These are phyloP conservation scores for Vitis cinerea DNA, from an alignment of 164 flowering plant genomes.

Conservation along the genomic window DNA sequence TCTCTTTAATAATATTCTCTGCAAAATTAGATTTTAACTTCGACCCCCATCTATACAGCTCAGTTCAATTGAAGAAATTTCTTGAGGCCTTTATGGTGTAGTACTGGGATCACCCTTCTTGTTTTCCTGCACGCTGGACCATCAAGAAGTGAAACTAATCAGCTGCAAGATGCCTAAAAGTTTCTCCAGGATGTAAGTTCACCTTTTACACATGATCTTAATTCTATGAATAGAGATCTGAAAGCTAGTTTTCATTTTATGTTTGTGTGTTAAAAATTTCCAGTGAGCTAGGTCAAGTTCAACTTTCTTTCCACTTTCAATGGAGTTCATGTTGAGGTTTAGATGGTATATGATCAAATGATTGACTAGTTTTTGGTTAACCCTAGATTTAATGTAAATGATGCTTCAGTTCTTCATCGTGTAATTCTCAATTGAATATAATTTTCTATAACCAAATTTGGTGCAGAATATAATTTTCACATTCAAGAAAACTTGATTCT, in stretches of 20 bases:
- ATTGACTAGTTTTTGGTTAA: background rate
- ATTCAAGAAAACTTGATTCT: background rate
- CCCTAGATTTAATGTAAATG: background rate
- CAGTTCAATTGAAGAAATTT: background rate
- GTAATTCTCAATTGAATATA: background rate
- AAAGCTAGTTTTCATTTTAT: background rate
- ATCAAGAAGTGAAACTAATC: background rate
- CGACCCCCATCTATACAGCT: background rate
- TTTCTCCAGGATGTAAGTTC: constrained; percentile 8
- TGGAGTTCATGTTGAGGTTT: no score
- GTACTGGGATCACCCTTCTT: background rate
- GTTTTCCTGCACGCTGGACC: background rate
- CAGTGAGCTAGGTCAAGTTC: background rate
- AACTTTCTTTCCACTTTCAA: no score
- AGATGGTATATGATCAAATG: no score
- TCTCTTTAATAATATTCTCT: background rate
- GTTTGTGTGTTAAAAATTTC: background rate
- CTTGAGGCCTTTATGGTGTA: background rate
- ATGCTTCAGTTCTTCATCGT: background rate
- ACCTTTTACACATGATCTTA: background rate
- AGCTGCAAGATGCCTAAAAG: constrained; percentile 1
- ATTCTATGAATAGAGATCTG: background rate
- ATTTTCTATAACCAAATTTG: background rate
- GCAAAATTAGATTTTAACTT: background rate
- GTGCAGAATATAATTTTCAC: background rate